Evolutionary conservation across 2,329 filamentous ascomycete species (phyloP), one percentile per base, ranked within the genome.

Genomic region (Daldinia sp.): DNA sequence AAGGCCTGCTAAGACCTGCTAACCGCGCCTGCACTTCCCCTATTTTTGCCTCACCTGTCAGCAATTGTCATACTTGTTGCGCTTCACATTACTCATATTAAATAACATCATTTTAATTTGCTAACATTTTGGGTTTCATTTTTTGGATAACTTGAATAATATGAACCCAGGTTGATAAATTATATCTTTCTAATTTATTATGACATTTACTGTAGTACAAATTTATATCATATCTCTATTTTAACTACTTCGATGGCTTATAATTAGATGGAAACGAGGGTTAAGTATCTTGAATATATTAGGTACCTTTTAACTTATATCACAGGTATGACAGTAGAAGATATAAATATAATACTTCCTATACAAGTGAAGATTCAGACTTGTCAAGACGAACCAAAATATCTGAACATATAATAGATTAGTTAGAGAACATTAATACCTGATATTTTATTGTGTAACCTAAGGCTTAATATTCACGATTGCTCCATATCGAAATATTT

Each of bases 61-160:
- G 35, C 47, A 64, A 48, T 64, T 51, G 29, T 43, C 52, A 50
- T 58, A 19, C 23, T 13, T 23, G 49, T 63, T 63, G 7, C 13
- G 13, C 30, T 39, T 37, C 30, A 25, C 48, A 58, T 64, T 64
- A 59, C 29, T 65, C 54, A 58, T 62, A 45, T 50, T 62, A 19
- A 48, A 58, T 59, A 39, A 47, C 23, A 35, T 25, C 15, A 37
- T 3, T 25, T 25, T 17, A 7, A n/a, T 25, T 35, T 51, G 32
- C 21, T 11, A 7, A 25, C 9, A 25, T n/a, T n/a, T n/a, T n/a
- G n/a, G n/a, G n/a, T n/a, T n/a, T n/a, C n/a, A n/a, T 11, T 21
- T 17, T 17, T 5, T 6, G 4, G 3, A 25, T 11, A 11, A 25
- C 5, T 34, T 13, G 39, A 43, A 21, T 21, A 43, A 43, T 43